Conservation (phyloP, 345 rosid genomes). For the Brassica incana region DNA sequence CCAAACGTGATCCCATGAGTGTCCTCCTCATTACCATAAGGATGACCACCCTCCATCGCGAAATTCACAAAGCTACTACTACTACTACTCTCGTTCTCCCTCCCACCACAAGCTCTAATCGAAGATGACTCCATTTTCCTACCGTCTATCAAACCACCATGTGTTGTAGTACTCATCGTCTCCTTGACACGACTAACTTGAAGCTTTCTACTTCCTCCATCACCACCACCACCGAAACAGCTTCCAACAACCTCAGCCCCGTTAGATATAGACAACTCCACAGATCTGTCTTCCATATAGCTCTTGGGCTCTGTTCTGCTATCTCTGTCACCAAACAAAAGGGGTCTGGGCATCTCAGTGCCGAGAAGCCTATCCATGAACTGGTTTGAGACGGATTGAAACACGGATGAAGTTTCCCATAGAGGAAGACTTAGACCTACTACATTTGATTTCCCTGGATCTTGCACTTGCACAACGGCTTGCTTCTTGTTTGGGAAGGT, state of each 20-base stretch:
- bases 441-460: slow-evolving; percentile 46
- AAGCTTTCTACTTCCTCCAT: slow-evolving; percentile 62
- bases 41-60: slow-evolving; percentile 44
- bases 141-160: slow-evolving; percentile 41
- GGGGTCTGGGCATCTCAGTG: slow-evolving; percentile 58
- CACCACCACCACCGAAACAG: slow-evolving; percentile 49
- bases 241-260: slow-evolving; percentile 57
- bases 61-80: slow-evolving; percentile 43
- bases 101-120: slow-evolving; percentile 40
- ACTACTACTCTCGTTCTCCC: slow-evolving; percentile 47
- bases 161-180: slow-evolving; percentile 32
- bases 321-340: slow-evolving; percentile 53
- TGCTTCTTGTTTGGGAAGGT: slow-evolving; percentile 78
- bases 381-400: slow-evolving; percentile 63
- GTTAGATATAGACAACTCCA: slow-evolving; percentile 62
- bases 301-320: slow-evolving; percentile 42
- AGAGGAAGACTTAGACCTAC: slow-evolving; percentile 41
- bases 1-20: slow-evolving; percentile 62
- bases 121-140: slow-evolving; percentile 45
- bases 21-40: slow-evolving; percentile 58
- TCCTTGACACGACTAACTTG: slow-evolving; percentile 69
- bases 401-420: slow-evolving; percentile 65
- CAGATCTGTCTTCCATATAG: slow-evolving; percentile 52
- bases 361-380: slow-evolving; percentile 64
- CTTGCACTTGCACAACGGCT: slow-evolving; percentile 45